Evolutionary conservation across 495 filamentous ascomycete species (phyloP).

Genomic region (Xylaria flabelliformis): DNA sequence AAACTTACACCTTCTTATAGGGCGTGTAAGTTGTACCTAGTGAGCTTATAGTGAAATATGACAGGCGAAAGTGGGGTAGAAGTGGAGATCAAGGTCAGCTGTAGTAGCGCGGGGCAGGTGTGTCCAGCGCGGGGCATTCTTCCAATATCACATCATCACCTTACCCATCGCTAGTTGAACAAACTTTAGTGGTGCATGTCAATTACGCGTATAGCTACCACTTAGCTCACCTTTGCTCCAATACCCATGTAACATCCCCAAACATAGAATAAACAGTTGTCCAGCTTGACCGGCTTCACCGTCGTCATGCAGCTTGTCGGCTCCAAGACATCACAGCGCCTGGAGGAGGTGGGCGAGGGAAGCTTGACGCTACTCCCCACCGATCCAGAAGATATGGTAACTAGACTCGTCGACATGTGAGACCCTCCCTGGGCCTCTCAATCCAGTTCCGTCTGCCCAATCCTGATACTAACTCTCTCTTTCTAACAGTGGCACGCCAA

Average conservation of each 20-base stretch:
- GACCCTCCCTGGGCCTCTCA: slow-evolving; percentile 12
- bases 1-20: too few species aligned
- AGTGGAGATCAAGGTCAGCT: neutral
- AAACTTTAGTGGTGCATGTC: neutral
- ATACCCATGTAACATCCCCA: neutral
- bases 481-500: slow-evolving; percentile 85
- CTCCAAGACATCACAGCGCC: slow-evolving; percentile 51
- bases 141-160: neutral
- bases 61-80: too few species aligned
- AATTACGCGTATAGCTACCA: neutral
- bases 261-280: neutral
- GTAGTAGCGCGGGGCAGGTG: neutral
- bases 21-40: too few species aligned
- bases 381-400: slow-evolving; percentile 96
- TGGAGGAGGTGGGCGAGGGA: slow-evolving; percentile 78
- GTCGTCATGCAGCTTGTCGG: slow-evolving; percentile 42
- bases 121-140: neutral
- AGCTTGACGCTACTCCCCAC: slow-evolving; percentile 81
- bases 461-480: neutral
- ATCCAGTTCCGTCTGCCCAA: neutral
- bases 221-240: neutral
- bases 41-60: too few species aligned
- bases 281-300: neutral
- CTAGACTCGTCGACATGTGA: slow-evolving; percentile 25
- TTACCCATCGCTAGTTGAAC: too few species aligned